These are phyloP conservation scores for Amanita inopinata DNA, from an alignment of 768 basidiomycete genomes.

Conservation along the genomic window DNA sequence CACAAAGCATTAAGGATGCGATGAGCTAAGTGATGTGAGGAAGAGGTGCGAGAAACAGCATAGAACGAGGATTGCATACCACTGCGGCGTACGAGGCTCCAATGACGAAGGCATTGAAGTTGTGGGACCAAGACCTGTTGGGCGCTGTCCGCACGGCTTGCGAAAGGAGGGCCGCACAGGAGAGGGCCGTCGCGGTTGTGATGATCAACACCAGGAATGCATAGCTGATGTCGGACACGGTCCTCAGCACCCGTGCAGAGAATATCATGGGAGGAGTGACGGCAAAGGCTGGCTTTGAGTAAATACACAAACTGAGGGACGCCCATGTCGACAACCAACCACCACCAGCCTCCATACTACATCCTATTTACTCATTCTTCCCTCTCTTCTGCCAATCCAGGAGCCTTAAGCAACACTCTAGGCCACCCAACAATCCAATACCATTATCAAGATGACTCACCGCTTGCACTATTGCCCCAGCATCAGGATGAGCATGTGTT, in stretches of 20 bases:
- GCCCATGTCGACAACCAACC: constrained; percentile 6
- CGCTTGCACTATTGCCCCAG: constrained; percentile 51
- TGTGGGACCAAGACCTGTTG: constrained; percentile 41
- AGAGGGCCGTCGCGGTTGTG: constrained; percentile 47
- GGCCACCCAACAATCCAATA: constrained; percentile 71
- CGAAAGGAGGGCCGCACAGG: constrained; percentile 53
- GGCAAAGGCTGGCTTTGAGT: constrained; percentile 1
- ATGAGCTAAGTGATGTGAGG: constrained; percentile 34
- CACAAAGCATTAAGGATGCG: constrained; percentile 49
- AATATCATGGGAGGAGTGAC: constrained; percentile 1
- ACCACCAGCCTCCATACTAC: constrained; percentile 47
- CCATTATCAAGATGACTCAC: constrained; percentile 73
- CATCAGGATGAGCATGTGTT: constrained; percentile 61
- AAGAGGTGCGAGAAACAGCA: too few species aligned
- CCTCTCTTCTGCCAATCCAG: constrained; percentile 24
- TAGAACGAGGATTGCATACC: constrained; percentile 29
- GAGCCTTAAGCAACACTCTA: constrained; percentile 35
- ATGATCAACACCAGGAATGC: constrained; percentile 38
- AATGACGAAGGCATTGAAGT: constrained; percentile 61
- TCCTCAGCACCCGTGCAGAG: constrained; percentile 23
- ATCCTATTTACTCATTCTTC: constrained; percentile 56
- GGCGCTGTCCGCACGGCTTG: constrained; percentile 65
- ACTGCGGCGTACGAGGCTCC: constrained; percentile 62
- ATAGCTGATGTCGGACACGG: constrained; percentile 48
- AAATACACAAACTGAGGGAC: neutral